phyloP scores from a whole-genome alignment of 2,329 filamentous ascomycete species.

The Ceratocystis cacaofunesta region DNA sequence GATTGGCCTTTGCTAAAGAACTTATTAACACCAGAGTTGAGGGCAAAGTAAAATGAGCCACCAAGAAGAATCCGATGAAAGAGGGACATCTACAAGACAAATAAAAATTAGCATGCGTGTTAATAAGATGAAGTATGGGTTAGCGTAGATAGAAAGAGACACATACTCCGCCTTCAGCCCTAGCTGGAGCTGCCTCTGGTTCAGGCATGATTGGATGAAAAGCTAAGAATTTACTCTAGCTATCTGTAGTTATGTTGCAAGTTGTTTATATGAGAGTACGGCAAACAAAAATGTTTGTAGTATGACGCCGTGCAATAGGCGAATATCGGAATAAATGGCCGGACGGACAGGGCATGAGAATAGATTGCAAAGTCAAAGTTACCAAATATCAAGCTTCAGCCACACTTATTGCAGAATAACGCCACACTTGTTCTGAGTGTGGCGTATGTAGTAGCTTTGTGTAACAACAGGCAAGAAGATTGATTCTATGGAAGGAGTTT shows the following conservation, averaged over 20 bases:
- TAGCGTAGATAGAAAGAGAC: background rate
- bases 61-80: conserved; percentile 35
- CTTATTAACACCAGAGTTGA: conserved; percentile 44
- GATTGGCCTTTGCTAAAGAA: conserved; percentile 34
- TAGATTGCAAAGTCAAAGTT: background rate
- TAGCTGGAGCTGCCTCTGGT: background rate
- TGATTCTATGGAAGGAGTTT: background rate
- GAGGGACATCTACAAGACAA: conserved; percentile 13
- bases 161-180: conserved; percentile 8
- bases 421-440: background rate
- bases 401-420: background rate
- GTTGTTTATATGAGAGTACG: too few species aligned
- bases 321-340: too few species aligned
- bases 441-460: background rate
- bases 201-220: conserved; percentile 4
- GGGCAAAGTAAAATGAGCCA: conserved; percentile 40
- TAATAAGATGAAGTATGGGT: too few species aligned
- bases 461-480: background rate
- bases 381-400: background rate
- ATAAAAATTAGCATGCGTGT: background rate
- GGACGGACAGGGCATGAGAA: too few species aligned
- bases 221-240: background rate
- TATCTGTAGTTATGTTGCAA: background rate
- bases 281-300: background rate
- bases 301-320: background rate